Conservation (phyloP, 345 rosid species). For the Citrus medica region DNA sequence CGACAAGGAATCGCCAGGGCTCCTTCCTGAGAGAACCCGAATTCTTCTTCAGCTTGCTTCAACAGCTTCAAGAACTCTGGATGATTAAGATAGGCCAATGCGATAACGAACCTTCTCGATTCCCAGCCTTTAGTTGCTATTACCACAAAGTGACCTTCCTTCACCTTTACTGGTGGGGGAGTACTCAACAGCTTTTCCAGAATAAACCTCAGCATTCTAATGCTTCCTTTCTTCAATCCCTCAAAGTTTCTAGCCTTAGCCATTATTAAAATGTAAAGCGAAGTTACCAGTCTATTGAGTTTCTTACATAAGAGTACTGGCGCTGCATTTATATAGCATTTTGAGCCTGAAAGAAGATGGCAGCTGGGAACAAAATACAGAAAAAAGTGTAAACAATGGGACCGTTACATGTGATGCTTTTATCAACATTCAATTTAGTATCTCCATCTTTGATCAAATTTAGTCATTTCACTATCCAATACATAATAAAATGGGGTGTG, state of each 20-base stretch:
- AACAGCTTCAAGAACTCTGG: constrained; percentile 29
- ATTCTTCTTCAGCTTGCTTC: constrained; percentile 32
- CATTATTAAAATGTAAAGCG: constrained; percentile 1
- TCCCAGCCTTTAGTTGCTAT: constrained; percentile 32
- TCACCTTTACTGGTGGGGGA: constrained; percentile 17
- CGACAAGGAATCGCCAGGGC: constrained; percentile 32
- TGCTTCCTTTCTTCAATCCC: constrained; percentile 14
- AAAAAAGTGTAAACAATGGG: constrained; percentile 5
- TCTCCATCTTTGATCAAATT: background rate
- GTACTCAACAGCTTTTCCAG: constrained; percentile 21
- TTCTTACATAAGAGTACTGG: background rate
- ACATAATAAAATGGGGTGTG: background rate
- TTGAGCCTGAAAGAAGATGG: background rate
- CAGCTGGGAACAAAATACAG: background rate
- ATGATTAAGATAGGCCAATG: constrained; percentile 25
- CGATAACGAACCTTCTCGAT: constrained; percentile 25
- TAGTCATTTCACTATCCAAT: too few species aligned
- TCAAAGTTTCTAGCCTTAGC: constrained; percentile 8
- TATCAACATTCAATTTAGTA: background rate
- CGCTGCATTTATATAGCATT: background rate
- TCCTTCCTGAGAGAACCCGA: constrained; percentile 30
- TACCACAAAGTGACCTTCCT: constrained; percentile 47
- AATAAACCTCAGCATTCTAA: constrained; percentile 14
- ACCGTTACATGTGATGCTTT: background rate
- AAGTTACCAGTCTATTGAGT: background rate